A percentile compares a stretch with the other conserved stretches of the same genome.
Evolutionary conservation across 2,329 filamentous ascomycete genomes (phyloP).

Genomic region (Calonectria pseudoturangicola): DNA sequence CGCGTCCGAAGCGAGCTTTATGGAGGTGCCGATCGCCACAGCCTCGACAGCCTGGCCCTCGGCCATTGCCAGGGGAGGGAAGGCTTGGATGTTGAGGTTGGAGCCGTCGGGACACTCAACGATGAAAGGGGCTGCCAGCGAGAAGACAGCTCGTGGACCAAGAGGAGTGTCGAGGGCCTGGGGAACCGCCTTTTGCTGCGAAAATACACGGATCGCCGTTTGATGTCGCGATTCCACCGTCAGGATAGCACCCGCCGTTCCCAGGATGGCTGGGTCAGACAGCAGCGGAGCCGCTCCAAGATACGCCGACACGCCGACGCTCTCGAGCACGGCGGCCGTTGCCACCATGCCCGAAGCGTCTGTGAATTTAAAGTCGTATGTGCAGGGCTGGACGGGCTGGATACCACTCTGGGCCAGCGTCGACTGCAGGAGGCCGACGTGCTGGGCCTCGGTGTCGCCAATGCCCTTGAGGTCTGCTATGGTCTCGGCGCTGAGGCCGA

Average conservation of each 20-base stretch:
- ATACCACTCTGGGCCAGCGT: conserved; percentile 72
- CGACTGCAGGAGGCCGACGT: conserved; percentile 65
- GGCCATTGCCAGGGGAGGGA: conserved; percentile 74
- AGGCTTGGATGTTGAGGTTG: conserved; percentile 76
- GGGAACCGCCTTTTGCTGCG: conserved; percentile 76
- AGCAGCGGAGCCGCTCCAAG: conserved; percentile 82
- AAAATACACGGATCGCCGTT: conserved; percentile 80
- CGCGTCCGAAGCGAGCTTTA: conserved; percentile 69
- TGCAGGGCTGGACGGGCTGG: conserved; percentile 80
- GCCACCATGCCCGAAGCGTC: conserved; percentile 80
- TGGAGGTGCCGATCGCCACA: conserved; percentile 56
- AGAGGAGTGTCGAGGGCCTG: conserved; percentile 83
- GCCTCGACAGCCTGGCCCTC: conserved; percentile 63
- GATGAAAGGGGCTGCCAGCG: conserved; percentile 84
- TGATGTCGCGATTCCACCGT: conserved; percentile 85
- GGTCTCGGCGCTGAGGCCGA: conserved; percentile 56
- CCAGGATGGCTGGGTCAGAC: conserved; percentile 75
- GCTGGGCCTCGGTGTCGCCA: conserved; percentile 75
- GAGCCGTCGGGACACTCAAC: conserved; percentile 79
- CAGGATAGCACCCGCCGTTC: conserved; percentile 81
- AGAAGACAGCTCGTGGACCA: conserved; percentile 81
- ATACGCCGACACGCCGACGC: conserved; percentile 83
- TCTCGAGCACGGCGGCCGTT: conserved; percentile 82
- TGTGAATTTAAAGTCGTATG: conserved; percentile 84
- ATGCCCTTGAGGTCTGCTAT: conserved; percentile 75